These are phyloP conservation scores for Auriscalpium orientale DNA, from an alignment of 768 basidiomycete genomes.

Conservation along the genomic window DNA sequence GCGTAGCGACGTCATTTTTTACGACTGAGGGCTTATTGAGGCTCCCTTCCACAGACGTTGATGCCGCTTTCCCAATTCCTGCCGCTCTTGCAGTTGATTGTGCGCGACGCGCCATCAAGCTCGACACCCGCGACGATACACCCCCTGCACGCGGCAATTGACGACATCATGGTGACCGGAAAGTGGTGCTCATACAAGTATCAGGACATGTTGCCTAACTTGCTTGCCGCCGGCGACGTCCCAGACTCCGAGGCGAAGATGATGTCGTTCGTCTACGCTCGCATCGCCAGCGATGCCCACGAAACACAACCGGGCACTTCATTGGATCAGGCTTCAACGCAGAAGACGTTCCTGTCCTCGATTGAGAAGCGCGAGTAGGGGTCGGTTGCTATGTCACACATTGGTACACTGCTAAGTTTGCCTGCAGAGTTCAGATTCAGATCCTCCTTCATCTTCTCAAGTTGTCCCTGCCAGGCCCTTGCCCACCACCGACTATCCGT, in stretches of 20 bases:
- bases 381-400: conserved; percentile 11
- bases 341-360: conserved; percentile 21
- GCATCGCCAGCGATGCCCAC: conserved; percentile 2
- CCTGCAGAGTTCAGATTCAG: conserved; percentile 63
- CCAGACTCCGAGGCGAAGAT: conserved; percentile 25
- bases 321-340: conserved; percentile 22
- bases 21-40: too few species aligned
- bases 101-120: conserved; percentile 23
- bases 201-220: conserved; percentile 37
- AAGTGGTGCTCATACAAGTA: conserved; percentile 70
- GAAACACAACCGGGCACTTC: conserved; percentile 17
- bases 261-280: conserved; percentile 9
- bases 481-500: conserved; percentile 19
- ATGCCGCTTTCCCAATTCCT: conserved; percentile 58
- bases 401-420: neutral
- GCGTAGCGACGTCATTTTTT: neutral
- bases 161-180: conserved; percentile 62
- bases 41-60: conserved; percentile 42
- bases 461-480: conserved; percentile 49
- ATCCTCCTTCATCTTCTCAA: conserved; percentile 63
- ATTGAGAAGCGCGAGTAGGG: conserved; percentile 37
- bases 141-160: conserved; percentile 50
- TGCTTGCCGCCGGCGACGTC: conserved; percentile 2
- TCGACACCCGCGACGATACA: conserved; percentile 31
- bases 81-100: conserved; percentile 49